Conservation (phyloP, 371 early-diverging fungal species). For the Phascolomyces articulosus region DNA sequence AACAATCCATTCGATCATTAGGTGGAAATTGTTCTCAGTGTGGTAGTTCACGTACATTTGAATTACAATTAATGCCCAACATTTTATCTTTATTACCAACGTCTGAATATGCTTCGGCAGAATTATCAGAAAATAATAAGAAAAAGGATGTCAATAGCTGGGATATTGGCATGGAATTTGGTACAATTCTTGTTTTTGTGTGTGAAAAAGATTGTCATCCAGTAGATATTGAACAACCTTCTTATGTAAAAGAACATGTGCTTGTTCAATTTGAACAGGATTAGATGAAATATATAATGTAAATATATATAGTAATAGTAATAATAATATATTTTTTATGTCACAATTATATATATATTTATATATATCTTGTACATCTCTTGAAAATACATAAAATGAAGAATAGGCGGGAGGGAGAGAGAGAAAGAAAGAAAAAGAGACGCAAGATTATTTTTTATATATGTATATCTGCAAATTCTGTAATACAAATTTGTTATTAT, state of each 20-base stretch:
- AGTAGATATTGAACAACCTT: constrained; percentile 32
- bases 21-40: constrained; percentile 73
- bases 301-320: constrained; percentile 4
- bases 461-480: too few species aligned
- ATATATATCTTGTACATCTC: too few species aligned
- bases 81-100: constrained; percentile 69
- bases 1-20: constrained; percentile 19
- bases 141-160: constrained; percentile 36
- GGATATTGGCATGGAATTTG: constrained; percentile 91
- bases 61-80: constrained; percentile 93
- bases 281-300: constrained; percentile 14
- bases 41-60: constrained; percentile 78
- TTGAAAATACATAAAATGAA: not conserved
- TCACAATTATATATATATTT: not conserved
- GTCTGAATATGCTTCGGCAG: constrained; percentile 33
- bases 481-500: too few species aligned
- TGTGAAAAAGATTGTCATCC: constrained; percentile 83
- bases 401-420: not conserved
- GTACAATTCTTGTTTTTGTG: constrained; percentile 83
- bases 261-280: constrained; percentile 73
- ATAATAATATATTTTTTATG: too few species aligned
- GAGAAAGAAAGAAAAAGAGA: too few species aligned
- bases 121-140: constrained; percentile 24
- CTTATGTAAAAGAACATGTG: constrained; percentile 67
- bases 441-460: too few species aligned